phyloP scores from a whole-genome alignment of 805 yeast genomes.

The Monosporozyma yasuniensis region DNA sequence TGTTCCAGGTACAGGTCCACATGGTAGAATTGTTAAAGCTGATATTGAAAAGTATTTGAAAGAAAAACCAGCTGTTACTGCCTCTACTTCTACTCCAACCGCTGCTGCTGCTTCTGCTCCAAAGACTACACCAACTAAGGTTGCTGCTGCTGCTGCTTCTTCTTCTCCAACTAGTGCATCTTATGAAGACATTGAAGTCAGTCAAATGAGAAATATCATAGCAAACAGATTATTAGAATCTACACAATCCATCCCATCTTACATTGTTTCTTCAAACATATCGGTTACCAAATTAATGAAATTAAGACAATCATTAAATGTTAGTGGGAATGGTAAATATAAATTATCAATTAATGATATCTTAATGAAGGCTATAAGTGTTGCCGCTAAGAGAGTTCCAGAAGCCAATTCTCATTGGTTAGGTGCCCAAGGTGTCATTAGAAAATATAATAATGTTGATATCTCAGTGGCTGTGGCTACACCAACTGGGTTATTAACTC shows the following conservation, averaged over 20 bases:
- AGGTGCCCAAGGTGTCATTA: constrained; percentile 77
- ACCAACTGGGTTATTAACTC: constrained; percentile 94
- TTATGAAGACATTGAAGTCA: constrained; percentile 76
- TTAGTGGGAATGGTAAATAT: constrained; percentile 76
- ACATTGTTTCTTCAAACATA: constrained; percentile 79
- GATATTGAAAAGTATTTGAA: constrained; percentile 70
- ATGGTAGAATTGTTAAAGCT: constrained; percentile 84
- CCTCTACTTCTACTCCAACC: constrained; percentile 9
- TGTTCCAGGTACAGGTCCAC: constrained; percentile 88
- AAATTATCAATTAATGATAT: constrained; percentile 90
- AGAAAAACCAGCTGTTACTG: constrained; percentile 16
- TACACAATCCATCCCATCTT: constrained; percentile 80
- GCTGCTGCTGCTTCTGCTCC: constrained; percentile 31
- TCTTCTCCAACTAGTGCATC: constrained; percentile 45
- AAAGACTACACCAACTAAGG: constrained; percentile 28
- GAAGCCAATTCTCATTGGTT: constrained; percentile 92
- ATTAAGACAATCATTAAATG: constrained; percentile 83
- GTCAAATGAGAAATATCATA: constrained; percentile 89
- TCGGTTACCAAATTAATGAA: constrained; percentile 85
- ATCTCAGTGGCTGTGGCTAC: constrained; percentile 98
- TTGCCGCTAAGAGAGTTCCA: constrained; percentile 85
- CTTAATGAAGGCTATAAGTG: constrained; percentile 87
- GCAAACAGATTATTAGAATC: constrained; percentile 83
- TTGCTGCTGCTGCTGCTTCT: constrained; percentile 34
- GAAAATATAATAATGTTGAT: constrained; percentile 87